phyloP scores from a whole-genome alignment of 495 filamentous ascomycete species.

The Rusavskia elegans region DNA sequence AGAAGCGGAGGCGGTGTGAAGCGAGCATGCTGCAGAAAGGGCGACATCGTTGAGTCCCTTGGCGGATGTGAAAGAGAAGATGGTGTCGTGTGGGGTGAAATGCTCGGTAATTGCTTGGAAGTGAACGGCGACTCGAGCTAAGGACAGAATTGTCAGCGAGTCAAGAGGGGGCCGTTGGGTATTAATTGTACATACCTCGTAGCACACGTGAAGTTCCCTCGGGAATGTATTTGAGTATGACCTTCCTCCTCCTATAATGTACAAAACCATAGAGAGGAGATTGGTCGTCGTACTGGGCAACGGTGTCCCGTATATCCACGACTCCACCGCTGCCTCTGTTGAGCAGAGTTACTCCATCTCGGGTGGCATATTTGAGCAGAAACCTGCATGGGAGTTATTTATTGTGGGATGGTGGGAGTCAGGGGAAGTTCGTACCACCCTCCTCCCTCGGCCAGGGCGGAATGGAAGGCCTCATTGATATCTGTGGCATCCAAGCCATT shows the following conservation, averaged over 20 bases:
- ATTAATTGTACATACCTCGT: conserved; percentile 48
- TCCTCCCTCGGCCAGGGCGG: conserved; percentile 65
- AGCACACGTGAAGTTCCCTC: conserved; percentile 78
- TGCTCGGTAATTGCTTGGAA: conserved; percentile 74
- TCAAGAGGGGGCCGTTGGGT: not conserved
- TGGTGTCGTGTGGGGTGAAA: conserved; percentile 76
- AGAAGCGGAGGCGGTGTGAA: conserved; percentile 79
- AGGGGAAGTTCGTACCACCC: conserved; percentile 62
- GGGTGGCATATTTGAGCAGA: conserved; percentile 75
- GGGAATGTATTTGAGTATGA: conserved; percentile 82
- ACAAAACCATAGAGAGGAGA: conserved; percentile 88
- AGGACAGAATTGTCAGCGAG: not conserved
- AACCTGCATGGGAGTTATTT: conserved; percentile 44
- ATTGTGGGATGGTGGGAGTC: not conserved
- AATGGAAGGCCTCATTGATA: conserved; percentile 72
- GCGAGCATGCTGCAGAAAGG: conserved; percentile 72
- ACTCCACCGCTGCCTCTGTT: conserved; percentile 70
- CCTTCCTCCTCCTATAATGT: conserved; percentile 75
- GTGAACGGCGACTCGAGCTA: conserved; percentile 88
- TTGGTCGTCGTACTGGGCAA: conserved; percentile 62
- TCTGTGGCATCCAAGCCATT: conserved; percentile 82
- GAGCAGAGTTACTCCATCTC: conserved; percentile 75
- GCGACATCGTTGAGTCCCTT: conserved; percentile 76
- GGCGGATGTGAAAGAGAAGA: conserved; percentile 52
- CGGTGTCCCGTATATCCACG: conserved; percentile 60